Percentiles rank a stretch among this genome's conserved stretches.
phyloP scores from a whole-genome alignment of 805 yeast species.

The Lipomyces spencermartinsiae region DNA sequence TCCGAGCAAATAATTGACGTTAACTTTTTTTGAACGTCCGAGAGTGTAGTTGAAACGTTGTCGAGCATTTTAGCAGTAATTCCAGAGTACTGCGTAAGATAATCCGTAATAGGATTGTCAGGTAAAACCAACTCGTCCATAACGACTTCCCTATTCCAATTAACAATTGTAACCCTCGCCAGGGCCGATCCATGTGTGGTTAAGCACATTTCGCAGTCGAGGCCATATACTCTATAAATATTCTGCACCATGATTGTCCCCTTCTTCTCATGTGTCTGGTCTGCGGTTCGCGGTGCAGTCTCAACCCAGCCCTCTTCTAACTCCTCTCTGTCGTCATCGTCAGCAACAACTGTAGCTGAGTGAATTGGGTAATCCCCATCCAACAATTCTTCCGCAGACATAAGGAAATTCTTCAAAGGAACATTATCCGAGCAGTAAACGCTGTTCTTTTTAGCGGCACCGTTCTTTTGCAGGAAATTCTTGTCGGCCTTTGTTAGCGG shows the following conservation, averaged over 20 bases:
- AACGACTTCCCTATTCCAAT: constrained; percentile 53
- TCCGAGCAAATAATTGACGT: constrained; percentile 54
- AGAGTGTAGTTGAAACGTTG: constrained; percentile 66
- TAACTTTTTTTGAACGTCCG: constrained; percentile 70
- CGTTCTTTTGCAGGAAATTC: constrained; percentile 46
- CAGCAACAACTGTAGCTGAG: constrained; percentile 43
- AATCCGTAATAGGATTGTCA: constrained; percentile 71
- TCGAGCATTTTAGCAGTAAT: constrained; percentile 73
- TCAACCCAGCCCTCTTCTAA: constrained; percentile 57
- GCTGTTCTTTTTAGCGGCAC: constrained; percentile 44
- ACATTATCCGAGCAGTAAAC: constrained; percentile 9
- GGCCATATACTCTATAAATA: constrained; percentile 57
- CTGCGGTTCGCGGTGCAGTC: constrained; percentile 53
- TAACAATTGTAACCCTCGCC: constrained; percentile 77
- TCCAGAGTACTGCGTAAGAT: constrained; percentile 84
- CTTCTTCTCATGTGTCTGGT: constrained; percentile 45
- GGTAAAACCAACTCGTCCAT: constrained; percentile 84
- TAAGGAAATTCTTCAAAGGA: constrained; percentile 55
- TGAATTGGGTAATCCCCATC: constrained; percentile 69
- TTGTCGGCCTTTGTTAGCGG: constrained; percentile 65
- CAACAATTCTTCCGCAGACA: constrained; percentile 57
- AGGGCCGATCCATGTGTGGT: constrained; percentile 67
- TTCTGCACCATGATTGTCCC: constrained; percentile 24
- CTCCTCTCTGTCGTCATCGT: constrained; percentile 15
- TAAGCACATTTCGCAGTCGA: constrained; percentile 95